phyloP scores from a whole-genome alignment of 768 basidiomycete species.

The Hypholoma sublateritium region DNA sequence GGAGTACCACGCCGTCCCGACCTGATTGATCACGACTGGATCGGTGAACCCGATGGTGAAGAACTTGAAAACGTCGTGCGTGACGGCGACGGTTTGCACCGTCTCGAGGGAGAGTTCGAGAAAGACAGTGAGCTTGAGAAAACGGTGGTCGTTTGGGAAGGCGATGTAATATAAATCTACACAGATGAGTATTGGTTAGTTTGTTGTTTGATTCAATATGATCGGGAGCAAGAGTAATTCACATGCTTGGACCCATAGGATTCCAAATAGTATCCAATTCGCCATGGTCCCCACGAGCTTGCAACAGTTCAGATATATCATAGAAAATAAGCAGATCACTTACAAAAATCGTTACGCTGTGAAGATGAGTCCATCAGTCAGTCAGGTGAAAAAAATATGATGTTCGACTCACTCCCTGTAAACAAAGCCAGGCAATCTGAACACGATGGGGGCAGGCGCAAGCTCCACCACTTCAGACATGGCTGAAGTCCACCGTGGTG shows the following conservation, averaged over 20 bases:
- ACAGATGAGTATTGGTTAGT: background rate
- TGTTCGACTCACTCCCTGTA: background rate
- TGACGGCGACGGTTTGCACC: background rate
- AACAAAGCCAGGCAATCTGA: background rate
- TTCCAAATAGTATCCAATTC: constrained; percentile 1
- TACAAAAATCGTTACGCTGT: background rate
- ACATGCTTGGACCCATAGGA: constrained; percentile 2
- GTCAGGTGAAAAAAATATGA: background rate
- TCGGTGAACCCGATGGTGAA: constrained; percentile 1
- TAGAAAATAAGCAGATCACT: background rate
- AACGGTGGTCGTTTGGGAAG: background rate
- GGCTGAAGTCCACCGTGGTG: no score
- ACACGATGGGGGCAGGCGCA: background rate
- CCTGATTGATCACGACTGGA: background rate
- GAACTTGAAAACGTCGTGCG: constrained; percentile 4
- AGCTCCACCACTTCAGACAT: no score
- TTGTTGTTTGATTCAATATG: background rate
- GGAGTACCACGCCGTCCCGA: background rate
- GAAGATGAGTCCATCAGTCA: background rate
- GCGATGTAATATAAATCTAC: background rate
- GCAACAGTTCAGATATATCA: background rate
- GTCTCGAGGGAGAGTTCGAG: background rate
- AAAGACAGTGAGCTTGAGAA: constrained; percentile 2
- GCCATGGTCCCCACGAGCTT: background rate
- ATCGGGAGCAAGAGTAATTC: background rate